Conservation (phyloP, 108 stramenopile species). For the Pseudonitzschia multiseries region DNA sequence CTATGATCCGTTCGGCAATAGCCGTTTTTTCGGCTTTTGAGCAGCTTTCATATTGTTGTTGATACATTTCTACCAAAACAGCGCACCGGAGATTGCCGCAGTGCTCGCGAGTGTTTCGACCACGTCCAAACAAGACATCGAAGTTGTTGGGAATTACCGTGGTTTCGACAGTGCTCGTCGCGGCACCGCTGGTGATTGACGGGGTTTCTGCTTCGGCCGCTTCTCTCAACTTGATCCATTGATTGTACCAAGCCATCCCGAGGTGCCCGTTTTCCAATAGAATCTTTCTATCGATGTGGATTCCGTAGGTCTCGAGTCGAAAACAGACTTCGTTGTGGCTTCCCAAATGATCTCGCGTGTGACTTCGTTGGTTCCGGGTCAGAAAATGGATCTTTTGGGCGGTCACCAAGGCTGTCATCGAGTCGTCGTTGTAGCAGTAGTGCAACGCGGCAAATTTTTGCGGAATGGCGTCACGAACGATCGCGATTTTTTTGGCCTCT, state of each 20-base stretch:
- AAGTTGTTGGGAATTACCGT: constrained; percentile 20
- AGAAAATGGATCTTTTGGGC: constrained; percentile 14
- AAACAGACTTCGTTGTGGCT: constrained; percentile 8
- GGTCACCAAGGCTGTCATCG: constrained; percentile 18
- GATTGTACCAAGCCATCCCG: constrained; percentile 20
- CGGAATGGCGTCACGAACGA: constrained; percentile 17
- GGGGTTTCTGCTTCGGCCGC: background rate
- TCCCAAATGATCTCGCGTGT: constrained; percentile 21
- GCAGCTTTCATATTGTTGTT: constrained; percentile 26
- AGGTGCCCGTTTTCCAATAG: constrained; percentile 13
- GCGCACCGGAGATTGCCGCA: constrained; percentile 26
- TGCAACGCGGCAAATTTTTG: constrained; percentile 25
- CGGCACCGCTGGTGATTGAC: background rate
- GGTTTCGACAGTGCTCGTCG: background rate
- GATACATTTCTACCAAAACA: constrained; percentile 26
- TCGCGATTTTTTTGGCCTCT: background rate
- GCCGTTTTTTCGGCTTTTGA: constrained; percentile 31
- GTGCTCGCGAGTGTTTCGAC: constrained; percentile 19
- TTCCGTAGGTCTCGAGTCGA: constrained; percentile 32
- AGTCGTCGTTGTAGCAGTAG: constrained; percentile 29
- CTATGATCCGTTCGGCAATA: constrained; percentile 27
- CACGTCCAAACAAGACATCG: constrained; percentile 40
- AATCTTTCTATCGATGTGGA: constrained; percentile 12
- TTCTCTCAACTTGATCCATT: constrained; percentile 25
- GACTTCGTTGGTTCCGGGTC: constrained; percentile 6